Percentiles rank a stretch among this genome's conserved stretches.
Conservation (phyloP, 1,139 yeast genomes). For the Protomyces inouyei region DNA sequence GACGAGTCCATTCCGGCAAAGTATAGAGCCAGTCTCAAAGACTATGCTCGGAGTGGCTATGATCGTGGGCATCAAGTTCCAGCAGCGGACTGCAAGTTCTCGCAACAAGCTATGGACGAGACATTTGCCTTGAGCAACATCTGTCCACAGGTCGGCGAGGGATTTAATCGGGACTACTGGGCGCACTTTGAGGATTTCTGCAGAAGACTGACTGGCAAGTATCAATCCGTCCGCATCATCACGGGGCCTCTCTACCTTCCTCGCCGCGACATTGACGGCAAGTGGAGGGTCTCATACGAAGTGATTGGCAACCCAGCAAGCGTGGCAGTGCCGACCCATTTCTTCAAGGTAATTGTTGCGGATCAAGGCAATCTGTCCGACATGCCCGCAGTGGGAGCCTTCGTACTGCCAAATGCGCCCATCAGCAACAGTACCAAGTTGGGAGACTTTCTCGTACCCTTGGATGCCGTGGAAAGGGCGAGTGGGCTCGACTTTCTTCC, state of each 20-base stretch:
- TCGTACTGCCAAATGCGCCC: constrained; percentile 79
- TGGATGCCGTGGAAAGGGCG: constrained; percentile 67
- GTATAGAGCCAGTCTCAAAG: constrained; percentile 71
- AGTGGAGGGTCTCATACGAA: constrained; percentile 72
- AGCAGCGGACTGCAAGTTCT: constrained; percentile 92
- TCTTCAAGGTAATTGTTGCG: constrained; percentile 83
- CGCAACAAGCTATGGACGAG: constrained; percentile 89
- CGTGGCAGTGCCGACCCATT: constrained; percentile 96
- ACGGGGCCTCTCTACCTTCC: constrained; percentile 95
- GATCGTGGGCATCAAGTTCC: constrained; percentile 86
- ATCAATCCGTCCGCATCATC: constrained; percentile 71
- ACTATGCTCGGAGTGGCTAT: constrained; percentile 90
- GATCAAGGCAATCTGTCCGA: constrained; percentile 51
- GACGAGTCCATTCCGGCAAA: constrained; percentile 75
- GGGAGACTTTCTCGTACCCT: constrained; percentile 74
- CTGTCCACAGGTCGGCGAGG: constrained; percentile 96
- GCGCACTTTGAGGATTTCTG: constrained; percentile 91
- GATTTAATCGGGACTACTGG: constrained; percentile 96
- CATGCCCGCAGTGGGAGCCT: constrained; percentile 75
- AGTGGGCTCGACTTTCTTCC: constrained; percentile 78
- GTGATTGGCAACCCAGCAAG: constrained; percentile 96
- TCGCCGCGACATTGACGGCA: constrained; percentile 66
- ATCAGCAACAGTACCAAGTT: constrained; percentile 69
- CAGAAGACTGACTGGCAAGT: constrained; percentile 64
- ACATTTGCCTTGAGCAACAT: constrained; percentile 85